Conservation (phyloP, 2,329 filamentous ascomycete species). For the Erysiphe pisi region DNA sequence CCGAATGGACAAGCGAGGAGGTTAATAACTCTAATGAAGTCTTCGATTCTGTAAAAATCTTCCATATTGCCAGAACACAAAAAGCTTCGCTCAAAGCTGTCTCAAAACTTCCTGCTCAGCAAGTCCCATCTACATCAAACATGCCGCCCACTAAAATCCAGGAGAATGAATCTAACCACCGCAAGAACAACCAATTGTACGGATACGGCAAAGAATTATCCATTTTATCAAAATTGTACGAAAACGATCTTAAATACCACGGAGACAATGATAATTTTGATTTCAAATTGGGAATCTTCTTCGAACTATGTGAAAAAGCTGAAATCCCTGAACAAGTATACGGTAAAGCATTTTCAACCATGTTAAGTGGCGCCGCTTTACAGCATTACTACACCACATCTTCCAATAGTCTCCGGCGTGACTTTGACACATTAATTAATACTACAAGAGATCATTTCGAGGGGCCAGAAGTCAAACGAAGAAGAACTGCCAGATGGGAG, state of each 20-base stretch:
- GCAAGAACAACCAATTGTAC: neutral
- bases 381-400: neutral
- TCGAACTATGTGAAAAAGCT: neutral
- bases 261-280: constrained; percentile 24
- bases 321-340: neutral
- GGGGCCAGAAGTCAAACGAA: neutral
- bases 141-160: neutral
- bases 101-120: neutral
- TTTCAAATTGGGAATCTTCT: constrained; percentile 15
- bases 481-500: neutral
- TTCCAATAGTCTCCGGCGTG: neutral
- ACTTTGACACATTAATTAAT: neutral
- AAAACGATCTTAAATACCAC: constrained; percentile 16
- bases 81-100: neutral
- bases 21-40: neutral
- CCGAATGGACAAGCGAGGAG: neutral
- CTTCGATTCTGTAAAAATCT: neutral
- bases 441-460: neutral
- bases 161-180: neutral
- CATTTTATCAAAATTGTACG: neutral
- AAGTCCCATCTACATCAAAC: neutral
- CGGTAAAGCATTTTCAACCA: constrained; percentile 5
- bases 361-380: neutral
- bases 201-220: constrained; percentile 5
- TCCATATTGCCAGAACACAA: neutral